Evolutionary conservation across 148 eudicot species (phyloP), one percentile per base, ranked within the genome.

Genomic region (Persicaria tinctoria): DNA sequence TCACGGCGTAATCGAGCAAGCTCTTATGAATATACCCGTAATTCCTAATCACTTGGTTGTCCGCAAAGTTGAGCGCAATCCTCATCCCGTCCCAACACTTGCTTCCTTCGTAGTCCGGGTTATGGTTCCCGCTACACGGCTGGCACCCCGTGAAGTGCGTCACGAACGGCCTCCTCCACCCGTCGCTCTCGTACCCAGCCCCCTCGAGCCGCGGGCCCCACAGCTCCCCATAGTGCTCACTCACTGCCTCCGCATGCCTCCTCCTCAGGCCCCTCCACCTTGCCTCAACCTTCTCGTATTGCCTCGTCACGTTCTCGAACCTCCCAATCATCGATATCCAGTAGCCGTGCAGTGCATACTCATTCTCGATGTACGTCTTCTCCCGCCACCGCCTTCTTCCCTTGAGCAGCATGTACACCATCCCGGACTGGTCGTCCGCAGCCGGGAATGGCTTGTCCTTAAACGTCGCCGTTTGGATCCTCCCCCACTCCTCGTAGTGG

Each of bases 61-160:
- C 97, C 0, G 97, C 97, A 68, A 91, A 91, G 77, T 91, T 91
- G 18, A 81, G 87, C 10, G 97, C 97, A 62, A 88, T 86, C 78
- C 86, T 88, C 87, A 91, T 89, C 45, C 89, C 82, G 46, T 83
- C 84, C 78, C 86, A 81, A 83, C 97, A 91, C 66, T 73, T 82
- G 56, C 82, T 88, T 5, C 14, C 74, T 14, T 47, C 4, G 10
- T 71, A 71, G 2, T 47, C 32, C 2, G 74, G 74, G 8, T 50
- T 71, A 71, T 71, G 74, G 8, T 17, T 47, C 55, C 74, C 74
- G 16, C 86, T 89, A 74, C 97, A 91, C 73, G 93, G 88, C 73
- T 91, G 87, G 56, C 96, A 91, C 57, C 95, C 95, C 1, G 87
- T 91, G 75, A 91, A 91, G 81, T 91, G 97, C 0, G 97, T 91